phyloP scores from a whole-genome alignment of 805 yeast species.

The Barnettozyma vustinii region DNA sequence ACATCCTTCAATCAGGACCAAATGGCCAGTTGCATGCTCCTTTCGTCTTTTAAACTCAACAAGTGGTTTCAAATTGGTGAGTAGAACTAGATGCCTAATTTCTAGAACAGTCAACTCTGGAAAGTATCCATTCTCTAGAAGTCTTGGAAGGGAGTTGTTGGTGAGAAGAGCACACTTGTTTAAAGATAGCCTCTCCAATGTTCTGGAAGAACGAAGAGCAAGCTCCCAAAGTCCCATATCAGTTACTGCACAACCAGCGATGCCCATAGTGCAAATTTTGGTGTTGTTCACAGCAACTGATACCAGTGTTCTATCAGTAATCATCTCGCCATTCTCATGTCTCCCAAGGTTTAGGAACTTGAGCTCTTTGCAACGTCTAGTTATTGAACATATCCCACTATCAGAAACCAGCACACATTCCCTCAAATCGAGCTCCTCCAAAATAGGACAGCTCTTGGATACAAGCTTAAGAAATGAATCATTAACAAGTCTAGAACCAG shows the following conservation, averaged over 20 bases:
- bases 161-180: conserved; percentile 65
- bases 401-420: conserved; percentile 82
- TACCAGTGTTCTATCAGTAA: conserved; percentile 66
- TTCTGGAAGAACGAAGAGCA: conserved; percentile 44
- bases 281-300: conserved; percentile 47
- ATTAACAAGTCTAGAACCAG: conserved; percentile 62
- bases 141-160: conserved; percentile 51
- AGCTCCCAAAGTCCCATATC: conserved; percentile 81
- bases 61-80: conserved; percentile 57
- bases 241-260: conserved; percentile 82
- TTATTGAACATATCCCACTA: conserved; percentile 64
- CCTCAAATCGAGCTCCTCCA: conserved; percentile 67
- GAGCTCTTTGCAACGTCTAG: conserved; percentile 52
- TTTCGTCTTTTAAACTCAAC: conserved; percentile 53
- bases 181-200: conserved; percentile 61
- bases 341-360: conserved; percentile 74
- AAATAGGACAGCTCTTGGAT: conserved; percentile 48
- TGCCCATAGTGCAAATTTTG: conserved; percentile 61
- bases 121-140: conserved; percentile 41
- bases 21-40: conserved; percentile 25
- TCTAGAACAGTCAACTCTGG: conserved; percentile 69
- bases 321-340: conserved; percentile 56
- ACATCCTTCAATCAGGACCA: conserved; percentile 70
- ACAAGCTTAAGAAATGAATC: conserved; percentile 54
- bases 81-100: conserved; percentile 52